Evolutionary conservation across 2,329 filamentous ascomycete species (phyloP).

Genomic region (Claviceps sp.): DNA sequence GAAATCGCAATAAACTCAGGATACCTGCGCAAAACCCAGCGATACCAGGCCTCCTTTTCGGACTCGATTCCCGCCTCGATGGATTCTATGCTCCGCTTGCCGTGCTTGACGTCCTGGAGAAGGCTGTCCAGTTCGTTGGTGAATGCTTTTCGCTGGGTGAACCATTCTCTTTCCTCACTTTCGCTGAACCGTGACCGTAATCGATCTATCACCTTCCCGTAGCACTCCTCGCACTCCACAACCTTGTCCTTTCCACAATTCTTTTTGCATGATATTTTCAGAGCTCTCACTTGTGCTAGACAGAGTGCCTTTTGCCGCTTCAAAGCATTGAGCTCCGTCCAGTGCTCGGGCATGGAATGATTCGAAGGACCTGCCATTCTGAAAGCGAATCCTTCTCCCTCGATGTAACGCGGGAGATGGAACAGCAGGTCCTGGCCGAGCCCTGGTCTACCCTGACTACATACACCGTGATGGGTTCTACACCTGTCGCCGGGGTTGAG

Average conservation of each 20-base stretch:
- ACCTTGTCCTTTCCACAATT: constrained; percentile 30
- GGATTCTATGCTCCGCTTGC: constrained; percentile 27
- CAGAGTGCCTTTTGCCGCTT: constrained; percentile 22
- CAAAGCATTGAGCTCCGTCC: constrained; percentile 24
- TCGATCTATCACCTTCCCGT: constrained; percentile 31
- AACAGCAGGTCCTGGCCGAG: background rate
- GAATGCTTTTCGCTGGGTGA: constrained; percentile 33
- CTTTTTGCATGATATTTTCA: constrained; percentile 28
- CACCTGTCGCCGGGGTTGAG: background rate
- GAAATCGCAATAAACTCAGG: constrained; percentile 24
- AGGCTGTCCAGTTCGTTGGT: constrained; percentile 35
- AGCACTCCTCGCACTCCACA: constrained; percentile 34
- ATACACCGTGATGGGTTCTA: background rate
- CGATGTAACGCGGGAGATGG: background rate
- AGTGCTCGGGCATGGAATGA: constrained; percentile 23
- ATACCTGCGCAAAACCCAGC: constrained; percentile 27
- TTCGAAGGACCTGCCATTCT: constrained; percentile 14
- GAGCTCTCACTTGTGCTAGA: constrained; percentile 26
- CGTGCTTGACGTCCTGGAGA: constrained; percentile 33
- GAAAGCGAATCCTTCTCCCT: background rate
- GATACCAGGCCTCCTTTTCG: constrained; percentile 41
- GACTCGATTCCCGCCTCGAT: constrained; percentile 37
- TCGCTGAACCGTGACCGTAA: constrained; percentile 26
- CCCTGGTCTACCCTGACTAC: background rate
- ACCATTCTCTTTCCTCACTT: constrained; percentile 34